These are phyloP conservation scores for Yamadazyma pseudoaaseri DNA, from an alignment of 1,139 yeast species.

Conservation along the genomic window DNA sequence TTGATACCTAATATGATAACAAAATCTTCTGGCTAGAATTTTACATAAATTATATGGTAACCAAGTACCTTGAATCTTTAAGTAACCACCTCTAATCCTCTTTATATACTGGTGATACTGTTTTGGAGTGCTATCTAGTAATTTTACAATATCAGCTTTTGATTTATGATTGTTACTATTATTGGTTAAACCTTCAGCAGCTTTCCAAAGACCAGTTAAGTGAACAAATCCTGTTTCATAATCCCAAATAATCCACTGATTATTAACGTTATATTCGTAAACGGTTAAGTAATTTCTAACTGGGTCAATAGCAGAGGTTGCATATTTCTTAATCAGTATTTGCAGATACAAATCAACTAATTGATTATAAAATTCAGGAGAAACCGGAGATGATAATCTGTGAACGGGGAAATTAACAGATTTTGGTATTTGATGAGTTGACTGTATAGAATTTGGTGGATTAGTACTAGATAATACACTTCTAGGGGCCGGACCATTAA, in stretches of 20 bases:
- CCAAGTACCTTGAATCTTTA: constrained; percentile 97
- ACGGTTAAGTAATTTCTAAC: constrained; percentile 67
- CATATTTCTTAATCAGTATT: constrained; percentile 61
- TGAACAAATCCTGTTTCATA: constrained; percentile 86
- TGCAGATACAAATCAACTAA: constrained; percentile 25
- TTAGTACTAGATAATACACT: neutral
- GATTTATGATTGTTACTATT: constrained; percentile 40
- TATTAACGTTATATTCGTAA: constrained; percentile 65
- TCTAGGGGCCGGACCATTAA: neutral
- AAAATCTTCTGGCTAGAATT: constrained; percentile 69
- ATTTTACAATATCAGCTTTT: constrained; percentile 74
- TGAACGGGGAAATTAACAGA: constrained; percentile 13
- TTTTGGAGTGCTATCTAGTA: constrained; percentile 72
- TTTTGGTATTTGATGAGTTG: constrained; percentile 1
- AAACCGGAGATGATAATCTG: constrained; percentile 8
- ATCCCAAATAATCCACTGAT: constrained; percentile 83
- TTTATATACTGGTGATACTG: constrained; percentile 60
- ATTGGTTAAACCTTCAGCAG: constrained; percentile 40
- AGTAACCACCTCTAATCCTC: constrained; percentile 86
- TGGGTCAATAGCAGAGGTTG: constrained; percentile 62
- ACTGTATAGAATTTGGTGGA: neutral
- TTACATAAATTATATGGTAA: constrained; percentile 71
- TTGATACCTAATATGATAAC: constrained; percentile 74
- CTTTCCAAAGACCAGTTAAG: constrained; percentile 88
- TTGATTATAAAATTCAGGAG: constrained; percentile 8